Base-by-base conservation (phyloP, 2,329 filamentous ascomycete genomes). In the Aspergillus flavus region DNA sequence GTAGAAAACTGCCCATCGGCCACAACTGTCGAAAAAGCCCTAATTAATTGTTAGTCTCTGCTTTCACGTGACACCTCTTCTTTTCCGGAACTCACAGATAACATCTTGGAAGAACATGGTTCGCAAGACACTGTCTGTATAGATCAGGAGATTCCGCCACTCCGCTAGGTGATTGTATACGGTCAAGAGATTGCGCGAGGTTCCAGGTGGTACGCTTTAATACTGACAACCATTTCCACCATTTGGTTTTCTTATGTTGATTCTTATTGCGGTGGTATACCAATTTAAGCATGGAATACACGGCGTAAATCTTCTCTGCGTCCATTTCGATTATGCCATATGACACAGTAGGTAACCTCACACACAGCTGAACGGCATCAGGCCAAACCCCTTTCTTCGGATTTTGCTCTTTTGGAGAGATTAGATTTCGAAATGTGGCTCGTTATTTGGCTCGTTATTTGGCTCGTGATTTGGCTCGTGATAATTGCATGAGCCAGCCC, bases 231-330 rank as follows among this genome's bases (percentile, higher is more conserved):
- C 82, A 83, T 71, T 88, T 86, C 87, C 91, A 98, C 94, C 94
- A 99, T 73, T 88, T 87, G 34, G 89, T 86, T 66, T 86, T 84
- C 61, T 89, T 89, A 78, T 98, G 94, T 80, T 98, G 94, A 80
- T 97, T 98, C 74, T 89, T 90, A 82, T 97, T 95, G 71, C 93
- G 92, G 75, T 92, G 89, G 77, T 89, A 87, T 71, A 96, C 86
- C 68, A 91, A 85, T 72, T 90, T 84, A 52, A 97, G 86, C 54
- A 72, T 80, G 62, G 72, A 83, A 58, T 75, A 70, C 6, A 77
- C 68, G 6, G 68, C 65, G 39, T 63, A 62, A 12, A 79, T 65
- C 43, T 74, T 69, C 30, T 73, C 64, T 21, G 66, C 52, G 26
- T 78, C 75, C 73, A 76, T 77, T 55, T 45, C n/a, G 57, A 19